These are phyloP conservation scores for Alternaria arborescens DNA, from an alignment of 2,329 filamentous ascomycete species.

Conservation along the genomic window DNA sequence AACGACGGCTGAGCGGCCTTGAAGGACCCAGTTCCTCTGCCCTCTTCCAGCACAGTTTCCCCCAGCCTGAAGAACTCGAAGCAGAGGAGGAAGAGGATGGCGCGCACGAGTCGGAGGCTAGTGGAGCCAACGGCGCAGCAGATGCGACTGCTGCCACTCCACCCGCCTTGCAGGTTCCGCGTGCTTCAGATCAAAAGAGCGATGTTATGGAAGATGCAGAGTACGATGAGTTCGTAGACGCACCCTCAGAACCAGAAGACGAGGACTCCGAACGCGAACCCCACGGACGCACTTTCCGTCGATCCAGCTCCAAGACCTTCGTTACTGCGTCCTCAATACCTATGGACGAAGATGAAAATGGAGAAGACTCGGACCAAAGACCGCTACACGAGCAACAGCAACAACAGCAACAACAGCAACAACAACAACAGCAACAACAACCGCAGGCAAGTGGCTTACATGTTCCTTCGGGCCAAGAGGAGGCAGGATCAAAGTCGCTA, in stretches of 20 bases:
- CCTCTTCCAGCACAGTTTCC: constrained; percentile 53
- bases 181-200: constrained; percentile 34
- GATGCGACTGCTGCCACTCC: constrained; percentile 32
- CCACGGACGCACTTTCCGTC: constrained; percentile 22
- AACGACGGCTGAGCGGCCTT: constrained; percentile 54
- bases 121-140: constrained; percentile 24
- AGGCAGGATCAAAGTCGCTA: constrained; percentile 22
- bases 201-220: constrained; percentile 22
- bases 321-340: constrained; percentile 43
- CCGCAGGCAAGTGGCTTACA: constrained; percentile 44
- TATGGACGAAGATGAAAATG: constrained; percentile 14
- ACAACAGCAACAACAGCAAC: constrained; percentile 10
- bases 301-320: constrained; percentile 44
- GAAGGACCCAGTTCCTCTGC: constrained; percentile 52
- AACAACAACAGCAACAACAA: constrained; percentile 23
- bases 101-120: constrained; percentile 14
- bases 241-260: constrained; percentile 44
- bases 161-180: constrained; percentile 43
- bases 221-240: constrained; percentile 33
- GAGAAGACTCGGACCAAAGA: constrained; percentile 10
- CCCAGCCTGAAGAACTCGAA: constrained; percentile 51
- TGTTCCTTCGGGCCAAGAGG: constrained; percentile 32
- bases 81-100: constrained; percentile 40
- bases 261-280: constrained; percentile 29
- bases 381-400: constrained; percentile 22